Evolutionary conservation across 2,329 filamentous ascomycete species (phyloP).

Genomic region (Claviceps arundinis): DNA sequence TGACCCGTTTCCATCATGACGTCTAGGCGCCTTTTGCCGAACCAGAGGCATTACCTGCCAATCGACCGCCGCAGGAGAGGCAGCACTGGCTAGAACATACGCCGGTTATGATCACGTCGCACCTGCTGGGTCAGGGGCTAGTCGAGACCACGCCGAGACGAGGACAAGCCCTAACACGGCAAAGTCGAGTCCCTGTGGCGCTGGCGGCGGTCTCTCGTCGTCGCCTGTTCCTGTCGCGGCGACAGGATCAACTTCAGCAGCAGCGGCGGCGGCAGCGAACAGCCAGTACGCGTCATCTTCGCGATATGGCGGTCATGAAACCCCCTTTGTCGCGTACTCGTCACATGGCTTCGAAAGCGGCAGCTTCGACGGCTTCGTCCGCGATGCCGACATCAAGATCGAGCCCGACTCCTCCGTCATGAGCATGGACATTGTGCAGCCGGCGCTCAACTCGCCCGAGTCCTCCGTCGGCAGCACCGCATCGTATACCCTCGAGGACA

Average conservation of each 20-base stretch:
- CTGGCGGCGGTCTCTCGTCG: neutral
- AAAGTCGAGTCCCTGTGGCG: constrained; percentile 2
- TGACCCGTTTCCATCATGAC: neutral
- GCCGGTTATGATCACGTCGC: neutral
- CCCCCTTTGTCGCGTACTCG: neutral
- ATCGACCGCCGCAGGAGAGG: constrained; percentile 13
- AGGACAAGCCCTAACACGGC: constrained; percentile 3
- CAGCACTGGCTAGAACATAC: neutral
- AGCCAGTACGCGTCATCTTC: constrained; percentile 2
- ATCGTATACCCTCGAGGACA: constrained; percentile 28
- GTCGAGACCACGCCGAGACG: neutral
- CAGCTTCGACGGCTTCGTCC: neutral
- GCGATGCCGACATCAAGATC: neutral
- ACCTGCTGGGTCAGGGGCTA: neutral
- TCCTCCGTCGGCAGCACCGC: constrained; percentile 5
- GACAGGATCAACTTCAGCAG: too few species aligned
- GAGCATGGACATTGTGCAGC: constrained; percentile 6
- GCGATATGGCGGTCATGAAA: neutral
- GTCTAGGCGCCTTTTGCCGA: constrained; percentile 21
- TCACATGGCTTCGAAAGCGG: neutral
- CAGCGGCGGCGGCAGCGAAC: too few species aligned
- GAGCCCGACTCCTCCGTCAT: constrained; percentile 2
- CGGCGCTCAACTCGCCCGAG: constrained; percentile 6
- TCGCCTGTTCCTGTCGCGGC: neutral
- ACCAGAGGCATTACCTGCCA: constrained; percentile 20